Evolutionary conservation across 2,329 filamentous ascomycete genomes (phyloP), one percentile per base, ranked within the genome.

Genomic region (Aureobasidium sp.): DNA sequence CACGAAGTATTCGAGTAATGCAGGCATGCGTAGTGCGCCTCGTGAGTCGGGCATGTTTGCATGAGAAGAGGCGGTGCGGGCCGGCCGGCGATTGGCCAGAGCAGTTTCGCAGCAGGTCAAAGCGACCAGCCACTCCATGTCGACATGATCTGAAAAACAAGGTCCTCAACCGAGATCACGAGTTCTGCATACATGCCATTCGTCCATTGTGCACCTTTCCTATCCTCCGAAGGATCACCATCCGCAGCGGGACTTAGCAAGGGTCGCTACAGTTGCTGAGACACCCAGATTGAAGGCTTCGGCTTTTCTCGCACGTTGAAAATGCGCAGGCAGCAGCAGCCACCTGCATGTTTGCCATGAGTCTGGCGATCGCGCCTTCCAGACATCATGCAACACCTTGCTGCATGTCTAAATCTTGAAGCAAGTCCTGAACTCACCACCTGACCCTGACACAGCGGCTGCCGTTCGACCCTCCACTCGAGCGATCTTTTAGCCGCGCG

Each of bases 1-100:
- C n/a, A n/a, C n/a, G n/a, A 47, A 27, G 50, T 38, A 45, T 45
- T 33, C 58, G 48, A 63, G 60, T 54, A 54, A 54, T 63, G 60
- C 50, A 48, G 60, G 50, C 40, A 54, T 63, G 60, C 60, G 50
- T 63, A 53, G 36, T 63, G 38, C 48, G 50, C 60, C 60, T 63
- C 60, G 60, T 63, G 50, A 55, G 48, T 63, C 60, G 60, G 60
- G 60, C 60, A 63, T 63, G 38, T 63, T 54, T 63, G 60, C 60
- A 63, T 63, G 50, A 40, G 29, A 63, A 47, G 50, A 36, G 60
- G 60, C 60, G 60, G 60, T 63, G 60, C 60, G 60, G 60, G 60
- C 38, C 33, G 48, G 48, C 20, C 11, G 25, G n/a, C 10, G 48
- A 63, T 63, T 63, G 60, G 60, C 18, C 38, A 16, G 31, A 51